Conservation (phyloP, 371 early-diverging fungal species). For the Lichtheimia ramosa region DNA sequence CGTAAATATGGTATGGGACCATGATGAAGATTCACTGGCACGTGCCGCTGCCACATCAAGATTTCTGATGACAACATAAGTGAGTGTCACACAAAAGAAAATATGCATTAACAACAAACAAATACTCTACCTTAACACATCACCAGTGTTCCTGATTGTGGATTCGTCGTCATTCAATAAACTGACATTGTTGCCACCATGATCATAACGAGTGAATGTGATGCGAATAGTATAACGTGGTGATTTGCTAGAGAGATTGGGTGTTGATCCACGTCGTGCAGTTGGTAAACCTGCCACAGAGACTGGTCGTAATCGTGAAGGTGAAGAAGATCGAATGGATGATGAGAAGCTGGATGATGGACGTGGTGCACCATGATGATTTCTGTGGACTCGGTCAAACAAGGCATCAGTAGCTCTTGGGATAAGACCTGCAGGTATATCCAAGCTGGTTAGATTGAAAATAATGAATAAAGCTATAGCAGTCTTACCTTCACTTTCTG, state of each 20-base stretch:
- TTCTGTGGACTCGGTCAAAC: conserved; percentile 47
- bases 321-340: neutral
- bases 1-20: conserved; percentile 91
- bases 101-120: neutral
- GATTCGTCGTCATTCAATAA: conserved; percentile 65
- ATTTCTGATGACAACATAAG: neutral
- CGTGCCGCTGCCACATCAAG: no score
- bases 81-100: neutral
- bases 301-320: conserved; percentile 16
- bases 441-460: no score
- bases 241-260: conserved; percentile 1
- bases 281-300: conserved; percentile 9
- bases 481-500: conserved; percentile 47
- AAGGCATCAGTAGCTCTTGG: conserved; percentile 84
- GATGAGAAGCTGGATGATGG: conserved; percentile 21
- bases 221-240: conserved; percentile 35
- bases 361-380: conserved; percentile 25
- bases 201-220: conserved; percentile 77
- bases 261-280: conserved; percentile 13
- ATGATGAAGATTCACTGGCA: conserved; percentile 49
- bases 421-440: conserved; percentile 70
- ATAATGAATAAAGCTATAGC: neutral
- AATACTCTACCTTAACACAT: conserved; percentile 4
- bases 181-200: conserved; percentile 89
- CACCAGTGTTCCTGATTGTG: conserved; percentile 35